A percentile compares a stretch with the other conserved stretches of the same genome.
Evolutionary conservation across 495 filamentous ascomycete species (phyloP).

Genomic region (Oidiodendron maius): DNA sequence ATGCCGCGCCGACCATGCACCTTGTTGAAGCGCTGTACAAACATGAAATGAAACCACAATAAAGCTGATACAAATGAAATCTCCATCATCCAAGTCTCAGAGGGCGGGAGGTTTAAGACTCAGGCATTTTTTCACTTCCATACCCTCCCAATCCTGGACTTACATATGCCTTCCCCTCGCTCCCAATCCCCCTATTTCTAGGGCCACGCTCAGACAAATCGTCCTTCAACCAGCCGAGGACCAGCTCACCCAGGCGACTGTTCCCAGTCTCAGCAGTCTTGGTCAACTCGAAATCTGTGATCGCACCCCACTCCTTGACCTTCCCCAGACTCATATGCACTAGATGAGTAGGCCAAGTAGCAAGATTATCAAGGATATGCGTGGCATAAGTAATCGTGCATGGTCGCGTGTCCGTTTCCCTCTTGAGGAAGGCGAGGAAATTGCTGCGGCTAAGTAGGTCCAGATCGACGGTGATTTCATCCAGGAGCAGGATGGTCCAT

Average conservation of each 20-base stretch:
- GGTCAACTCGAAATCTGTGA: slow-evolving; percentile 37
- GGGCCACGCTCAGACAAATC: slow-evolving; percentile 80
- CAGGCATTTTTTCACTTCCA: slow-evolving; percentile 48
- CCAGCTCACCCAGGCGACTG: slow-evolving; percentile 74
- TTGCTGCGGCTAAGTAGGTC: slow-evolving; percentile 78
- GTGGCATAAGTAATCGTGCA: slow-evolving; percentile 98
- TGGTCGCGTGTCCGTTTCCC: slow-evolving; percentile 71
- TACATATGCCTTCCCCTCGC: slow-evolving; percentile 67
- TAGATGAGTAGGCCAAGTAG: slow-evolving; percentile 88
- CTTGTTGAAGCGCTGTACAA: background rate
- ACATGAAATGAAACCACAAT: no score
- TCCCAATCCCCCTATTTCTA: slow-evolving; percentile 49
- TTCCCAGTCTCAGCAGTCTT: slow-evolving; percentile 50
- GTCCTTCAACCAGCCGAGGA: slow-evolving; percentile 78
- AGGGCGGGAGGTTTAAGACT: no score
- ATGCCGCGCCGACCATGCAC: slow-evolving; percentile 12
- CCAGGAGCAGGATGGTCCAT: slow-evolving; percentile 84
- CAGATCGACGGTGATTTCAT: slow-evolving; percentile 96
- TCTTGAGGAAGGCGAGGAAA: slow-evolving; percentile 82
- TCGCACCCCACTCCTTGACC: slow-evolving; percentile 76
- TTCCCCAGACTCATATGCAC: slow-evolving; percentile 88
- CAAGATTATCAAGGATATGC: slow-evolving; percentile 91
- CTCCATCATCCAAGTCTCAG: no score
- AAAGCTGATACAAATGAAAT: no score
- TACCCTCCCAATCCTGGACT: slow-evolving; percentile 74